These are phyloP conservation scores for Pythium monospermum DNA, from an alignment of 352 stramenopile genomes.

Conservation along the genomic window DNA sequence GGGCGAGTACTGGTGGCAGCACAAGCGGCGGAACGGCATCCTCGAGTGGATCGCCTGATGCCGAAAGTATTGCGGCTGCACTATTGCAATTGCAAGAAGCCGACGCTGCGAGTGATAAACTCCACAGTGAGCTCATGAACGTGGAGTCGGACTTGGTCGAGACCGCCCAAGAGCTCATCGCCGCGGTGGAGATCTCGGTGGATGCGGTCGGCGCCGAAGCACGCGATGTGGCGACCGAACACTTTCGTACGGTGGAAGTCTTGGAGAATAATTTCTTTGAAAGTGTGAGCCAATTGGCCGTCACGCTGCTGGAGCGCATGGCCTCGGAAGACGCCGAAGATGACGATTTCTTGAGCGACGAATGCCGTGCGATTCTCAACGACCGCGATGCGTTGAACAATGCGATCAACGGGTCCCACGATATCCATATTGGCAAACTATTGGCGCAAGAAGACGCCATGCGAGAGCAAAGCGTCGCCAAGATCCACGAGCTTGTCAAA, in stretches of 20 bases:
- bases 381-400: conserved; percentile 81
- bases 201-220: conserved; percentile 58
- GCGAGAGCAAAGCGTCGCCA: conserved; percentile 71
- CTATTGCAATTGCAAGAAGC: conserved; percentile 81
- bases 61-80: conserved; percentile 25
- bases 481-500: conserved; percentile 64
- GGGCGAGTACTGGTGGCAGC: conserved; percentile 5
- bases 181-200: conserved; percentile 55
- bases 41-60: background rate
- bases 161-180: conserved; percentile 61
- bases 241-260: conserved; percentile 88
- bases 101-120: conserved; percentile 74
- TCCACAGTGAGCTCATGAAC: conserved; percentile 87
- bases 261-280: conserved; percentile 91
- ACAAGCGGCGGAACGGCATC: background rate
- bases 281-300: conserved; percentile 74
- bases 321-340: conserved; percentile 73
- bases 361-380: conserved; percentile 77
- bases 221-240: conserved; percentile 62
- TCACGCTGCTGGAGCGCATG: conserved; percentile 71
- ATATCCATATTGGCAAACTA: conserved; percentile 90
- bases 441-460: conserved; percentile 82
- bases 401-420: conserved; percentile 87
- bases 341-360: conserved; percentile 71
- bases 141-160: conserved; percentile 84